Conservation (phyloP, 129 eudicot genomes). For the Mikania micrantha region DNA sequence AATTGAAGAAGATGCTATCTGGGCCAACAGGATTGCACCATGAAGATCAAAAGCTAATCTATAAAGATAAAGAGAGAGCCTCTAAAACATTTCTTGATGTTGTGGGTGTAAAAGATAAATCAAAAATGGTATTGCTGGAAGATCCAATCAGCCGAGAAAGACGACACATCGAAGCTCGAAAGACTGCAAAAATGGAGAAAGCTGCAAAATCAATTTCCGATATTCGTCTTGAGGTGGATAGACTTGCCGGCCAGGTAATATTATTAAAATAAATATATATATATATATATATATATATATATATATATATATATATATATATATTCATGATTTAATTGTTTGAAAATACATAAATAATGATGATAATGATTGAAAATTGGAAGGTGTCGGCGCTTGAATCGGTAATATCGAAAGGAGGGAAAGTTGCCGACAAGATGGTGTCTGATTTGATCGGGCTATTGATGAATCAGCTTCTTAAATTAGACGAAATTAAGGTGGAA, state of each 20-base stretch:
- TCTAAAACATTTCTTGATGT: constrained; percentile 63
- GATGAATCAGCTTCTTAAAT: constrained; percentile 77
- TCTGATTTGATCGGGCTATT: constrained; percentile 46
- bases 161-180: constrained; percentile 65
- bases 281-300: too few species aligned
- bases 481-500: constrained; percentile 61
- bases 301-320: too few species aligned
- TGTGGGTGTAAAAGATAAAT: constrained; percentile 75
- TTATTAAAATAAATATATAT: too few species aligned
- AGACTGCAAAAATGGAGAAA: constrained; percentile 58
- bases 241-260: constrained; percentile 82
- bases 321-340: too few species aligned
- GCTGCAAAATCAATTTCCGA: constrained; percentile 56
- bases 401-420: constrained; percentile 60
- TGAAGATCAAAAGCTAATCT: constrained; percentile 75
- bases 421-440: constrained; percentile 56
- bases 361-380: not conserved
- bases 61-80: constrained; percentile 70
- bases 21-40: constrained; percentile 93
- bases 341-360: too few species aligned
- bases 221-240: constrained; percentile 72
- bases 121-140: constrained; percentile 69
- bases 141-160: constrained; percentile 80
- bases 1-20: constrained; percentile 78
- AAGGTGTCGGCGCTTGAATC: constrained; percentile 81